Base-by-base conservation (phyloP, 2,329 filamentous ascomycete species). In the Aspergillus thermomutatus region DNA sequence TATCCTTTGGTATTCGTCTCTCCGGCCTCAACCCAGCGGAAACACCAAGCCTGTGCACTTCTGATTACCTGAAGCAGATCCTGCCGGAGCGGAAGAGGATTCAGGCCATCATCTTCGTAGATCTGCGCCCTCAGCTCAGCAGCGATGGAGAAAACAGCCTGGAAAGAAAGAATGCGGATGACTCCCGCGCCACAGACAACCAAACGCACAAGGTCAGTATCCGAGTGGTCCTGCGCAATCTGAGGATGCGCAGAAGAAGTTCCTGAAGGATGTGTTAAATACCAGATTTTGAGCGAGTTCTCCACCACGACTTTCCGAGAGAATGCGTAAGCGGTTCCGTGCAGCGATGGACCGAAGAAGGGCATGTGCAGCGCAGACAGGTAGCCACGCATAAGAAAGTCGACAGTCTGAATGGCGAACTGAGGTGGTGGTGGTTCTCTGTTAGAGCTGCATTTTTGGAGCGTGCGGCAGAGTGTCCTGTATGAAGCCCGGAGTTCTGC, bases 1-100 rank as follows among this genome's bases (percentile, higher is more conserved):
- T 79, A 79, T 0, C 80, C 79, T 60, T 85, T 85, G 21, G 80
- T 69, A 53, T 84, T 85, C 0, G 81, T 84, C 66, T 85, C 81
- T 1, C 81, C 83, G 0, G 72, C 73, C 48, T 74, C 61, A 17
- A 84, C 71, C 9, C 69, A 72, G 5, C 63, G 60, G 47, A 80
- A 63, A 1, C 63, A 63, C 77, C 78, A 83, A 0, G 51, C 49
- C 37, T 72, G 75, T 0, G 74, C 69, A 11, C 82, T 76, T 0
- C 76, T 65, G 4, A 84, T 6, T 1, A 66, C 55, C 1, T 64
- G 56, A 8, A 73, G 52, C 0, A 73, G 52, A 53, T 72, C 69
- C 0, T 54, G 57, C 1, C 70, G 66, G 10, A 71, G 58, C 14
- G 61, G 53, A 2, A 65, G 59, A 1, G 68, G 66, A 1, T 64